Base-by-base conservation (phyloP, 2,329 filamentous ascomycete genomes). In the Penicillium digitatum region DNA sequence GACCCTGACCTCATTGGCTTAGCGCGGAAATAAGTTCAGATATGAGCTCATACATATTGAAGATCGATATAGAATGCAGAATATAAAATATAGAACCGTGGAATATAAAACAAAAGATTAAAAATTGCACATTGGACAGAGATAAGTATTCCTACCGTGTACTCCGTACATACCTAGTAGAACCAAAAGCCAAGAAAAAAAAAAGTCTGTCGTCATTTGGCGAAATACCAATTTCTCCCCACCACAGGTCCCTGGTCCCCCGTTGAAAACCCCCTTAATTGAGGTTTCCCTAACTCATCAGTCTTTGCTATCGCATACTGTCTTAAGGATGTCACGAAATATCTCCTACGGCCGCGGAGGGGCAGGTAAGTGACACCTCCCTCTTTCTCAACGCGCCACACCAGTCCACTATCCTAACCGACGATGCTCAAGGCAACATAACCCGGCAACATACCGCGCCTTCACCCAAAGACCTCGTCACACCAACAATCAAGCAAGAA, bases 401-500 rank as follows among this genome's bases (percentile, higher is more conserved):
- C 5, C 6, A 44, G 3, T 40, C 40, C 43, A 29, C 48, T 39
- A 43, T 34, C 24, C 51, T 49, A 43, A 37, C 6, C 31, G 42
- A 27, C 29, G 29, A 16, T 26, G 12, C 11, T n/a, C 16, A 54
- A 78, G 78, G 87, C 68, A 90, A 90, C 77, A 88, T 89, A 54
- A 70, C 68, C 69, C 79, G 81, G 69, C 79, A 82, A 61, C 72
- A 77, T 55, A 71, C 77, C 60, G 61, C 69, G 42, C 66, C 84
- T 42, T 74, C 78, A 29, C 77, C 84, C 48, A 76, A 82, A 60
- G 88, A 93, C 67, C 84, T 95, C 60, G 78, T 87, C 66, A 96
- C 91, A 1, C 92, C 92, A 1, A 88, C 84, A 12, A 83, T 97
- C 69, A 96, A 95, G 77, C 83, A 83, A 44, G 77, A 88, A n/a